Percentiles rank a stretch among this genome's conserved stretches.
Evolutionary conservation across 306 rosid species (phyloP).

Genomic region (Elaeagnus macrophylla): DNA sequence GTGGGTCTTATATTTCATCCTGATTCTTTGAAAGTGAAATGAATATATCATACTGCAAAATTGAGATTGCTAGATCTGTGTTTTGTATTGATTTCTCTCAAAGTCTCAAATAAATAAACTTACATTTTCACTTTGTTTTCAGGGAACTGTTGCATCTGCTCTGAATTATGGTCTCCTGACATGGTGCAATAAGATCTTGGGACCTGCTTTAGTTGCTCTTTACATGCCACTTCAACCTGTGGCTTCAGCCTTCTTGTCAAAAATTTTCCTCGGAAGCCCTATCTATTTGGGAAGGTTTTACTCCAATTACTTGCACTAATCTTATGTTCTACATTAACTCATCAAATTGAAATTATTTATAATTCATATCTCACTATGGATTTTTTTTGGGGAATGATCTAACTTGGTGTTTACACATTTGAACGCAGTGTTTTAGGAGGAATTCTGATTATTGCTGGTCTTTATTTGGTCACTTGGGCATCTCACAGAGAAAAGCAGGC

Average conservation of each 20-base stretch:
- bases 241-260: conserved; percentile 60
- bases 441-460: conserved; percentile 60
- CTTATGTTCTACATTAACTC: not conserved
- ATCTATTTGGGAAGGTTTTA: conserved; percentile 78
- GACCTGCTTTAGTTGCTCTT: conserved; percentile 88
- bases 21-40: too few relatives aligned
- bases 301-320: conserved; percentile 17
- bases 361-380: too few relatives aligned
- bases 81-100: not conserved
- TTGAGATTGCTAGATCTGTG: not conserved
- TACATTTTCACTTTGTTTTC: conserved; percentile 15
- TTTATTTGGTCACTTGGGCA: conserved; percentile 80
- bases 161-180: conserved; percentile 83
- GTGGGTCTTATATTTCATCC: too few relatives aligned
- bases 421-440: conserved; percentile 76
- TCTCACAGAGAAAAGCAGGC: conserved; percentile 51
- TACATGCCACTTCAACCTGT: conserved; percentile 95
- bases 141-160: conserved; percentile 89
- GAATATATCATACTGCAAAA: not conserved
- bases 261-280: conserved; percentile 84
- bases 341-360: not conserved
- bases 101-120: not conserved
- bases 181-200: conserved; percentile 87
- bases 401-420: conserved; percentile 21
- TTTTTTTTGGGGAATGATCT: conserved; percentile 2